Conservation (phyloP, 805 yeast species). For the Suhomyces xylopsoci region DNA sequence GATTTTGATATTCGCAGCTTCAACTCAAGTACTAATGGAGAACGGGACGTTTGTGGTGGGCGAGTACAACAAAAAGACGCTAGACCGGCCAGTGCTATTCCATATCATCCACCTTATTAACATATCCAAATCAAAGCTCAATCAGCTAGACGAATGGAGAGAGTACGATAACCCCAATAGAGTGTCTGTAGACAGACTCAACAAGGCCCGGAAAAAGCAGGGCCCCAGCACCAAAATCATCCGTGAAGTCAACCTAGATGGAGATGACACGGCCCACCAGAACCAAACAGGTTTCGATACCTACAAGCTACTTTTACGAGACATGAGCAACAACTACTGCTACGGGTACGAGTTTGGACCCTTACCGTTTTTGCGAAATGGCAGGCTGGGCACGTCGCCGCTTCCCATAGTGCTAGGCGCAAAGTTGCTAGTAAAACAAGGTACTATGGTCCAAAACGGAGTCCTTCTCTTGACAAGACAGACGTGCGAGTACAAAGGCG, state of each 20-base stretch:
- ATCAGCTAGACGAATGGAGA: constrained; percentile 55
- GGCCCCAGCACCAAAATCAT: constrained; percentile 34
- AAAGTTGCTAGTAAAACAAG: constrained; percentile 48
- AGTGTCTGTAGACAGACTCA: constrained; percentile 57
- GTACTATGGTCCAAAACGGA: constrained; percentile 48
- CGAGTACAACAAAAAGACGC: neutral
- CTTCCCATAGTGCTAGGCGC: constrained; percentile 45
- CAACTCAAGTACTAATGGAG: constrained; percentile 3
- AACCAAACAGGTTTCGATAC: constrained; percentile 12
- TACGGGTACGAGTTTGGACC: constrained; percentile 59
- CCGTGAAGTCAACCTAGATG: constrained; percentile 50
- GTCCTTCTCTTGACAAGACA: constrained; percentile 34
- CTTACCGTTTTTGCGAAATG: constrained; percentile 44
- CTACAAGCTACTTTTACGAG: constrained; percentile 59
- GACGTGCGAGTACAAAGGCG: constrained; percentile 33
- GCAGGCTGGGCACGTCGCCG: constrained; percentile 38
- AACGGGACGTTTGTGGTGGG: neutral
- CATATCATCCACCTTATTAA: constrained; percentile 57
- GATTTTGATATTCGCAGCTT: neutral
- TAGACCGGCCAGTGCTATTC: constrained; percentile 34
- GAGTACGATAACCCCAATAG: constrained; percentile 53
- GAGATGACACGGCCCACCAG: constrained; percentile 16
- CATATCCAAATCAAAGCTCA: constrained; percentile 46
- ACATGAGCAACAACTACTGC: constrained; percentile 45
- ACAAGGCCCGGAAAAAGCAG: constrained; percentile 18